Evolutionary conservation across 805 yeast species (phyloP), one percentile per base, ranked within the genome.

Genomic region (Sungouiozyma intestinalis): DNA sequence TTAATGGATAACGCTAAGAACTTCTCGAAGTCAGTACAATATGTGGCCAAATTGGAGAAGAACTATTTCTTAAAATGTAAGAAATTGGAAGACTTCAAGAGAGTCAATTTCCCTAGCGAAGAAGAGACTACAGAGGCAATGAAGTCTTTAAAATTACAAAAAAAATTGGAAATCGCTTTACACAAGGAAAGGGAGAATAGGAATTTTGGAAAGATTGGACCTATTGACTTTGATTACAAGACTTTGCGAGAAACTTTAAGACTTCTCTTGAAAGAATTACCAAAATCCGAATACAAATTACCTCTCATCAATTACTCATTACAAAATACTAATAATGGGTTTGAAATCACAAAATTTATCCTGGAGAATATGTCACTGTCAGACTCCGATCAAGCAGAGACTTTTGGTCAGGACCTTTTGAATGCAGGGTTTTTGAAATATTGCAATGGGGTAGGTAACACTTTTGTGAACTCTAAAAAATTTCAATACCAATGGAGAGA

Each of bases 401-500:
- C 51, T 11, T 74, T 81, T 55, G 95, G 95, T 16, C 92, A 83
- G 55, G 83, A 76, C 54, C 66, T 85, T 44, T 62, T 84, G 18
- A 62, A 70, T 35, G 58, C 69, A 40, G 88, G 85, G 0, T 80
- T 73, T 48, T 57, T 85, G 31, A 69, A 78, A 48, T 63, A 62
- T 48, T 57, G 67, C 27, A 65, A 73, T 20, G 68, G 78, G 27
- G 77, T 83, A 37, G 90, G 90, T 5, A 71, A 77, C 39, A 75
- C 78, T 40, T 85, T 85, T 60, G 85, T 81, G 41, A 85, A 83
- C 58, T 77, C 86, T 16, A 75, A 86, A 2, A 80, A 77, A 42
- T 76, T 80, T 58, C 71, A 67, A 52, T 85, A 85, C 55, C 95
- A 85, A 61, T 86, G 95, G 95, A 79, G 77, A 47, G 78, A 78